A percentile compares a stretch with the other conserved stretches of the same genome.
These are phyloP conservation scores for Fusarium pseudograminearum DNA, from an alignment of 2,329 filamentous ascomycete genomes.

Conservation along the genomic window DNA sequence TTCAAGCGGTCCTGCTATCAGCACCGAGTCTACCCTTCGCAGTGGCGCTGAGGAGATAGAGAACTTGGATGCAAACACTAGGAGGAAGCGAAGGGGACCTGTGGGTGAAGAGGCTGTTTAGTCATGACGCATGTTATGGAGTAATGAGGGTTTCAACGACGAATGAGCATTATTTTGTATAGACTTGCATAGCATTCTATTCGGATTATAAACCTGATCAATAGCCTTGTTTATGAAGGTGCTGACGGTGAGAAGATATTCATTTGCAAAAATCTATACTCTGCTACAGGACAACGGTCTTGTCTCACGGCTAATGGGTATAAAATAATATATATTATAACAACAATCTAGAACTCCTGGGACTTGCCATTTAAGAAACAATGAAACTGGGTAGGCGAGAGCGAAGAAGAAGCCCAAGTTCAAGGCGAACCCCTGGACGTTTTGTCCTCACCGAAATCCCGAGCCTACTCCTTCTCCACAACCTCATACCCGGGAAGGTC, in stretches of 20 bases:
- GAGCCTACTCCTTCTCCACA: constrained; percentile 8
- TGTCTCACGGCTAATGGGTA: neutral
- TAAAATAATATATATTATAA: neutral
- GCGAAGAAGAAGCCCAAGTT: neutral
- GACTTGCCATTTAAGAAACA: neutral
- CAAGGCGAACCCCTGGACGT: too few relatives aligned
- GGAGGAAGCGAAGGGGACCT: constrained; percentile 26
- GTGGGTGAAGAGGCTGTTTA: constrained; percentile 41
- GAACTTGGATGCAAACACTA: constrained; percentile 31
- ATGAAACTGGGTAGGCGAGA: neutral
- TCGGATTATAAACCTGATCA: neutral
- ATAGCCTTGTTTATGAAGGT: neutral
- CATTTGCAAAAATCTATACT: neutral
- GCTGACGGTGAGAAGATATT: neutral
- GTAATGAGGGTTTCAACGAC: neutral
- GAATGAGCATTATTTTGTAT: neutral
- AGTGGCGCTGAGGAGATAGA: constrained; percentile 37
- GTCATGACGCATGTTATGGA: neutral
- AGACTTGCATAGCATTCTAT: neutral
- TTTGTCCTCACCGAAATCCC: neutral
- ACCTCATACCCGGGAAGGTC: constrained; percentile 40
- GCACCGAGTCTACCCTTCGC: constrained; percentile 21
- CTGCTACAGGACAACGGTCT: neutral
- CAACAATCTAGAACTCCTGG: neutral
- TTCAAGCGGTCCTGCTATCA: constrained; percentile 19